A percentile compares a stretch with the other conserved stretches of the same genome.
These are phyloP conservation scores for Immersiella caudata DNA, from an alignment of 495 filamentous ascomycete species.

Conservation along the genomic window DNA sequence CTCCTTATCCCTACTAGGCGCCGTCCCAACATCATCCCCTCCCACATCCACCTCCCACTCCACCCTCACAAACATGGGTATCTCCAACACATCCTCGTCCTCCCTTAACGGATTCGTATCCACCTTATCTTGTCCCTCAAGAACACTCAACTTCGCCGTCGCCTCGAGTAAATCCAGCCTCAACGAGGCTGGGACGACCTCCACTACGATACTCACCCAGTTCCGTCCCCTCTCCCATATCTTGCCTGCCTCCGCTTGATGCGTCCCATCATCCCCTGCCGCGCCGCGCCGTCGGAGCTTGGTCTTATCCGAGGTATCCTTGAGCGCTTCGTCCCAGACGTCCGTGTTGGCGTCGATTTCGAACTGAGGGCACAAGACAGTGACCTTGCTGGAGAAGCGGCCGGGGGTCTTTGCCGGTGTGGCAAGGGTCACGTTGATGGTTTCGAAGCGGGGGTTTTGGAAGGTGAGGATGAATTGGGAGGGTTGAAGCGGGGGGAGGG, in stretches of 20 bases:
- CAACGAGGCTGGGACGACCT: constrained; percentile 75
- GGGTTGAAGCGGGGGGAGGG: constrained; percentile 67
- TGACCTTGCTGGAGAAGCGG: constrained; percentile 74
- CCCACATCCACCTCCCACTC: constrained; percentile 86
- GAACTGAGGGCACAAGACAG: constrained; percentile 92
- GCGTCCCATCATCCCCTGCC: constrained; percentile 47
- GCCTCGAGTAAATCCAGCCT: constrained; percentile 34
- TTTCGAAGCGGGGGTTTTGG: constrained; percentile 91
- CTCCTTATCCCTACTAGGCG: constrained; percentile 45
- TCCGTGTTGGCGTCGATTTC: constrained; percentile 94
- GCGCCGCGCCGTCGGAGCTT: constrained; percentile 44
- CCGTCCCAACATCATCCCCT: constrained; percentile 60
- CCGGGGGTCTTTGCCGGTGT: constrained; percentile 83
- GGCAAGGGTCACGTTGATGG: constrained; percentile 81
- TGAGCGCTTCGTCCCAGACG: constrained; percentile 90
- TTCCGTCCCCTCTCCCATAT: constrained; percentile 95
- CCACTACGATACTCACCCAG: constrained; percentile 89
- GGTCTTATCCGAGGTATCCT: constrained; percentile 38
- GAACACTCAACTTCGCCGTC: constrained; percentile 17
- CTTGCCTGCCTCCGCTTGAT: constrained; percentile 84
- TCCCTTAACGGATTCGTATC: constrained; percentile 51
- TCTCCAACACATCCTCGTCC: constrained; percentile 90
- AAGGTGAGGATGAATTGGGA: constrained; percentile 85
- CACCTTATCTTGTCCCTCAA: background rate
- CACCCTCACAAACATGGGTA: constrained; percentile 87